Evolutionary conservation across 2,329 filamentous ascomycete genomes (phyloP).

Genomic region (Colletotrichum chrysophilum): DNA sequence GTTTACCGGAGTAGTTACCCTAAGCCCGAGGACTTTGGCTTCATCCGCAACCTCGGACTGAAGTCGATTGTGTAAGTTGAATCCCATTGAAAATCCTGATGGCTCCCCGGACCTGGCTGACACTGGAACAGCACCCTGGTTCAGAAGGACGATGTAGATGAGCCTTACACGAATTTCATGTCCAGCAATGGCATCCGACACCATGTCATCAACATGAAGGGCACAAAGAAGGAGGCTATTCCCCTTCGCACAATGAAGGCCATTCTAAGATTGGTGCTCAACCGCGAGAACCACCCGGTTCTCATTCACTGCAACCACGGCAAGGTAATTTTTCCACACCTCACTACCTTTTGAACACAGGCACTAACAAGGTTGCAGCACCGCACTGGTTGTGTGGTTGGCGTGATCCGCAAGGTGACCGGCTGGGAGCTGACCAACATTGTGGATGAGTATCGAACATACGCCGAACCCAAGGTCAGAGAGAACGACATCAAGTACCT

Average conservation of each 20-base stretch:
- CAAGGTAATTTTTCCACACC: slow-evolving; percentile 54
- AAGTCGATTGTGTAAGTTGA: slow-evolving; percentile 77
- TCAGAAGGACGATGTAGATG: slow-evolving; percentile 61
- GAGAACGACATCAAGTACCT: slow-evolving; percentile 67
- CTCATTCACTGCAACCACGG: slow-evolving; percentile 94
- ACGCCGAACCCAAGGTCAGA: slow-evolving; percentile 64
- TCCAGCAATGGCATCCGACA: slow-evolving; percentile 71
- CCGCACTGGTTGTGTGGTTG: slow-evolving; percentile 88
- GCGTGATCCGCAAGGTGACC: slow-evolving; percentile 74
- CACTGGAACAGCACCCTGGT: slow-evolving; percentile 61
- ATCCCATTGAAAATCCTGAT: background rate
- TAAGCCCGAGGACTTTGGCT: slow-evolving; percentile 70
- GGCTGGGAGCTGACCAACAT: slow-evolving; percentile 69
- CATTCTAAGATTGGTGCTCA: slow-evolving; percentile 74
- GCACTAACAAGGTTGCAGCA: slow-evolving; percentile 55
- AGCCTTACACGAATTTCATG: slow-evolving; percentile 67
- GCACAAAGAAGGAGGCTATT: slow-evolving; percentile 85
- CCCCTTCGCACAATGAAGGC: slow-evolving; percentile 70
- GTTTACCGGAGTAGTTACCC: slow-evolving; percentile 88
- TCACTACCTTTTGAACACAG: background rate
- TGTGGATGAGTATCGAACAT: slow-evolving; percentile 76
- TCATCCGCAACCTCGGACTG: slow-evolving; percentile 70
- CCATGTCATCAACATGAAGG: slow-evolving; percentile 76
- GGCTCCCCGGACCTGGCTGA: slow-evolving; percentile 8
- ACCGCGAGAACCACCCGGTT: slow-evolving; percentile 77